Evolutionary conservation across 1,284 basidiomycete species (phyloP), one percentile per base, ranked within the genome.

Genomic region (Ganoderma meredithae): DNA sequence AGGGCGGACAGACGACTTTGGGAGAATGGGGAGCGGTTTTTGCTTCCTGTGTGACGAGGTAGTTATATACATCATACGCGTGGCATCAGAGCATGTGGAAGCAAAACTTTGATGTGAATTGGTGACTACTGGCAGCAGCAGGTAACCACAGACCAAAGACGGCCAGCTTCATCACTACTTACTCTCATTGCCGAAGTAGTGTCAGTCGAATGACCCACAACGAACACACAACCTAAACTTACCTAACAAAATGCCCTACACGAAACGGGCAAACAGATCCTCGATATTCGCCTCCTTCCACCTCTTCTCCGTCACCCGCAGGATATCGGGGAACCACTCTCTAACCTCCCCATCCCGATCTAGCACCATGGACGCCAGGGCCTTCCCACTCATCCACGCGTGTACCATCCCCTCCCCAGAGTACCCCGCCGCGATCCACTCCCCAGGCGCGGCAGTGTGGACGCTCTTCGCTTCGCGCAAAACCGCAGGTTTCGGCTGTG

Each of bases 381-480:
- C 88, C 68, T 83, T 83, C 1, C 84, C 83, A 69, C 86, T 85
- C 75, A 89, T 73, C 87, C 88, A 90, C 5, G 88, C 89, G 72
- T 90, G 84, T 2, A 86, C 85, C 90, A 91, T 91, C 5, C 90
- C 89, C 71, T 91, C 89, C 1, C 90, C 89, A 12, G 83, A 82
- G 71, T 88, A 91, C 0, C 88, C 90, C 22, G 87, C 89, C 22
- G 83, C 76, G 41, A 86, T 82, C 84, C 84, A 85, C 69, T 85
- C 85, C 15, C 84, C 85, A 2, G 83, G 79, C 0, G 77, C 63
- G 8, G 81, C 69, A 55, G 4, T 31, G 31, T 44, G 67, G 65
- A 19, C 70, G 59, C 59, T 53, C 13, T 65, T 55, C 25, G 36
- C 44, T n/a, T 44, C 62, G 22, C 27, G 22, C 15, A 15, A 17